Evolutionary conservation across 352 stramenopile species (phyloP).

Genomic region (Pythium rishiriense): DNA sequence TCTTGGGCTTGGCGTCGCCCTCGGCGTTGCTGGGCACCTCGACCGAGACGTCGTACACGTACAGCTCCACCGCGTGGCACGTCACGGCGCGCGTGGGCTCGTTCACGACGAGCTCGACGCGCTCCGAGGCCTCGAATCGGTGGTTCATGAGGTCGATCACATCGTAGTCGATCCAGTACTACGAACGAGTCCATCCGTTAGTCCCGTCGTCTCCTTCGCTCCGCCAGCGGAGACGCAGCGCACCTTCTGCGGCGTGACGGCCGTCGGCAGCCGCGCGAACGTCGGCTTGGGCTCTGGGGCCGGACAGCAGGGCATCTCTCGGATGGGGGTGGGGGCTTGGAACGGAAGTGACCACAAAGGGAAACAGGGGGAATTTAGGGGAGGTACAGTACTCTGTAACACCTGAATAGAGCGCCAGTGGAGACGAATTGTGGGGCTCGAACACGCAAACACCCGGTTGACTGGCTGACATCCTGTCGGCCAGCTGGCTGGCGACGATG

Average conservation of each 20-base stretch:
- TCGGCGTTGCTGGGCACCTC: conserved; percentile 31
- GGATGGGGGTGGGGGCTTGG: too few relatives aligned
- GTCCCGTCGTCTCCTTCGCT: background rate
- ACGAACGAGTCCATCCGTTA: background rate
- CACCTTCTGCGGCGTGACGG: conserved; percentile 61
- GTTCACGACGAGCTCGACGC: conserved; percentile 50
- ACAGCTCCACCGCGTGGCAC: conserved; percentile 95
- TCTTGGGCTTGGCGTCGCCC: conserved; percentile 28
- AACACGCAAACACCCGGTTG: conserved; percentile 1
- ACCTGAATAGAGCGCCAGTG: conserved; percentile 17
- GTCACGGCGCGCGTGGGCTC: conserved; percentile 78
- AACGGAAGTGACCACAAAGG: background rate
- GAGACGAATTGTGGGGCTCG: conserved; percentile 16
- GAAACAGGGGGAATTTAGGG: background rate
- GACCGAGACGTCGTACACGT: conserved; percentile 72
- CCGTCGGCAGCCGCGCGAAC: conserved; percentile 62
- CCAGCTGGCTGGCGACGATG: background rate
- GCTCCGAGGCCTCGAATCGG: conserved; percentile 73
- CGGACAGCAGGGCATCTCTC: too few relatives aligned
- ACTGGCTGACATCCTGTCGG: background rate
- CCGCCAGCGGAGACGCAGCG: background rate
- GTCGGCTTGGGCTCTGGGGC: too few relatives aligned
- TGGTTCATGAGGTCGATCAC: conserved; percentile 78
- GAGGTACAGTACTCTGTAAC: background rate
- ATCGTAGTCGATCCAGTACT: conserved; percentile 76